Conservation (phyloP, 768 basidiomycete genomes). For the Termitomyces heimii region DNA sequence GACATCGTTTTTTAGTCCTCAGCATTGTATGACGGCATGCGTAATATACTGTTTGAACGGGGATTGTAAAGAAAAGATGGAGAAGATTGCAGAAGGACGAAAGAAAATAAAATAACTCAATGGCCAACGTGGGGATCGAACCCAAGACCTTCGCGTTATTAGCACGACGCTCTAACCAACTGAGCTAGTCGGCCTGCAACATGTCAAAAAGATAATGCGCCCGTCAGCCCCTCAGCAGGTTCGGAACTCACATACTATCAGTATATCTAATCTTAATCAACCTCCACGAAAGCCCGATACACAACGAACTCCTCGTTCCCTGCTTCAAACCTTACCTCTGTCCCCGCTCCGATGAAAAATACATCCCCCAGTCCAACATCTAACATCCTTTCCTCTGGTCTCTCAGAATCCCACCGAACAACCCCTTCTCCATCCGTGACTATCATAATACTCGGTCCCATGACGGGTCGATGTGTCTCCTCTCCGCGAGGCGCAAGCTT, state of each 20-base stretch:
- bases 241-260: no score
- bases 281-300: slow-evolving; percentile 69
- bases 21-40: not conserved
- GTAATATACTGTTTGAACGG: not conserved
- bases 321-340: slow-evolving; percentile 41
- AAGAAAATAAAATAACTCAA: not conserved
- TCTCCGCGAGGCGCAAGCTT: slow-evolving; percentile 35
- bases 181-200: slow-evolving; percentile 85
- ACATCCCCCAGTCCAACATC: slow-evolving; percentile 62
- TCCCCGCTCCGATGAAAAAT: slow-evolving; percentile 75
- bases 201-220: no score
- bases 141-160: slow-evolving; percentile 83
- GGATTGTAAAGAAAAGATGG: no score
- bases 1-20: no score
- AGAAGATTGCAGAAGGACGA: no score
- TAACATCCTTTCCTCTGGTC: slow-evolving; percentile 20
- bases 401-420: slow-evolving; percentile 37
- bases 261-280: no score
- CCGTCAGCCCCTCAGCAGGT: no score
- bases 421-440: slow-evolving; percentile 64
- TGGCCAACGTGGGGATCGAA: slow-evolving; percentile 80
- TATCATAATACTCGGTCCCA: slow-evolving; percentile 83
- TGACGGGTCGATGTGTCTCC: slow-evolving; percentile 56
- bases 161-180: slow-evolving; percentile 93
- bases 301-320: slow-evolving; percentile 38